Conservation (phyloP, 1,284 basidiomycete genomes). For the Boletellus dicymbophilus region DNA sequence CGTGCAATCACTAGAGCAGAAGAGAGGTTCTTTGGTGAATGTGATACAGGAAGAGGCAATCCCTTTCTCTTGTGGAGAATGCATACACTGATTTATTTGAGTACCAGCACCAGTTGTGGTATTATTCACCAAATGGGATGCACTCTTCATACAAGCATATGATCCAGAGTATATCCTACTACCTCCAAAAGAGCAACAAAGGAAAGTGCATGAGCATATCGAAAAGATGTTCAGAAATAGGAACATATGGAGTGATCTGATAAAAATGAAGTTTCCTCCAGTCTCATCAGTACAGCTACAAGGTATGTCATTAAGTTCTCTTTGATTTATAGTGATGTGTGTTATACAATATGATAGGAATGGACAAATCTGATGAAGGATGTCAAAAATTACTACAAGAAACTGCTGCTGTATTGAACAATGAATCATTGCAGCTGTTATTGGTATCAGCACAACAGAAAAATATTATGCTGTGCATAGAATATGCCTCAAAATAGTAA, state of each 20-base stretch:
- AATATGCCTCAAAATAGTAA: background rate
- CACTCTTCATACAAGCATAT: background rate
- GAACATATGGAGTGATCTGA: background rate
- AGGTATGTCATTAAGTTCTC: background rate
- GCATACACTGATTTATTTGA: no score
- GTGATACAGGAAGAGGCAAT: background rate
- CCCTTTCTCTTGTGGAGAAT: no score
- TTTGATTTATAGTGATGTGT: no score
- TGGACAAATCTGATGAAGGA: conserved; percentile 3
- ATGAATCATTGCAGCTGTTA: conserved; percentile 5
- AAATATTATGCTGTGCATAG: background rate
- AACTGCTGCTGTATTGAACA: background rate
- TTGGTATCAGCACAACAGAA: conserved; percentile 2
- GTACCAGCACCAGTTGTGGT: background rate
- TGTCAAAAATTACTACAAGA: conserved; percentile 1
- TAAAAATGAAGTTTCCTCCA: background rate
- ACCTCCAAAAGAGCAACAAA: background rate
- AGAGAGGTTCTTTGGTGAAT: conserved; percentile 1
- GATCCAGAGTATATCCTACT: background rate
- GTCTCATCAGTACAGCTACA: background rate
- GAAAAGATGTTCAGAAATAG: background rate
- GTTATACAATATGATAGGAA: background rate
- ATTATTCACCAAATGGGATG: conserved; percentile 1
- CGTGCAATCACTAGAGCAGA: background rate
- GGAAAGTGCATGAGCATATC: background rate